Evolutionary conservation across 2,329 filamentous ascomycete species (phyloP), one percentile per base, ranked within the genome.

Genomic region (Hymenoscyphus occultus): DNA sequence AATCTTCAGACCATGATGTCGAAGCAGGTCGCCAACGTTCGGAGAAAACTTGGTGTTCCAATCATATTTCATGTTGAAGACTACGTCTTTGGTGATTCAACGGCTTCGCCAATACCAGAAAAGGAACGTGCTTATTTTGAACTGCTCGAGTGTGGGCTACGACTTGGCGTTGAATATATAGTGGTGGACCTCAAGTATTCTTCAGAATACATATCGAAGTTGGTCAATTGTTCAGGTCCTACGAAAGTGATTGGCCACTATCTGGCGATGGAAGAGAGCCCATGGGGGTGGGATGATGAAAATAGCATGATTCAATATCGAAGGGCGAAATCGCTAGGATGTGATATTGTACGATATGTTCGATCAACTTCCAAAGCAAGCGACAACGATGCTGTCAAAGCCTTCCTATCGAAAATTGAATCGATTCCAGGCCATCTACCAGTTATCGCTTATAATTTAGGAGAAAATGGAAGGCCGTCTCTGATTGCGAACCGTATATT

Each of bases 151-250:
- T 85, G 90, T 67, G 88, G 87, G 5, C 77, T 90, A 28, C 84
- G 88, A 14, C 80, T 91, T 56, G 86, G 84, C 1, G 86, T 89
- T 1, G 88, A 90, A 62, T 91, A 86, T 69, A 72, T 87, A 61
- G 86, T 84, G 40, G 77, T 91, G 5, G 87, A 91, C 72, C 76
- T 91, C 16, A 82, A 84, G 9, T 78, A 83, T 54, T 79, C 79
- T 7, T 79, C 83, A 54, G 74, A 77, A 14, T 71, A 78, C 10
- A 71, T 86, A 5, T 72, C 75, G 9, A 78, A 80, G 48, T 74
- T 86, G 12, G 76, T 85, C 4, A 72, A 74, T 40, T 75, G 74
- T 19, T 83, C 80, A 73, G 83, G 84, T 0, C 77, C 77, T 5
- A 84, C 82, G 3, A 84, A 82, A 64, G 77, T 86, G 10, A 84